Percentiles rank a stretch among this genome's conserved stretches.
phyloP scores from a whole-genome alignment of 2,329 filamentous ascomycete species.

The Acrocalymma vagum region DNA sequence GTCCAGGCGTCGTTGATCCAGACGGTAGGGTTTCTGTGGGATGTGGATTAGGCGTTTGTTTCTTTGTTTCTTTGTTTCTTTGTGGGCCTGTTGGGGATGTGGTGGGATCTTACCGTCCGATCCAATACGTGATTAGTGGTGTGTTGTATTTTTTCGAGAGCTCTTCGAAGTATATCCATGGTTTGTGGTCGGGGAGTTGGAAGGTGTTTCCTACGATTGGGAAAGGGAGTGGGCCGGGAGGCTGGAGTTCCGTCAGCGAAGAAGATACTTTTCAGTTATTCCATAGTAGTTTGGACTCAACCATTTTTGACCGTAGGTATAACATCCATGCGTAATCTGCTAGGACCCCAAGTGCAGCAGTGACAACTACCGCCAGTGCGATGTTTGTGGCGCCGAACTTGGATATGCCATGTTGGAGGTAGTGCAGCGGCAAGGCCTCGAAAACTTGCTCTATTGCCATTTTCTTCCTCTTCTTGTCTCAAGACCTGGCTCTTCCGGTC shows the following conservation, averaged over 20 bases:
- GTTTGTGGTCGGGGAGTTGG: slow-evolving; percentile 62
- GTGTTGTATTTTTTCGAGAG: slow-evolving; percentile 59
- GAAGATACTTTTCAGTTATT: neutral
- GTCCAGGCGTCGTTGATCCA: slow-evolving; percentile 57
- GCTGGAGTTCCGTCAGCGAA: slow-evolving; percentile 43
- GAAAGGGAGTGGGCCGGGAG: slow-evolving; percentile 63
- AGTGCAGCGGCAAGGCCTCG: slow-evolving; percentile 36
- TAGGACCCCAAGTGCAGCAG: slow-evolving; percentile 32
- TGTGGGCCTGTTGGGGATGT: slow-evolving; percentile 44
- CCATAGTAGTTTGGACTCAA: slow-evolving; percentile 28
- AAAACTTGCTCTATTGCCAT: slow-evolving; percentile 43
- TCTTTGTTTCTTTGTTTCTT: no score
- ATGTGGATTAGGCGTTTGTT: no score
- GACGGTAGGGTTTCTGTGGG: slow-evolving; percentile 41
- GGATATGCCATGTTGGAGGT: slow-evolving; percentile 40
- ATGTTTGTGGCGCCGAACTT: slow-evolving; percentile 36
- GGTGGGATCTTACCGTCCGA: slow-evolving; percentile 44
- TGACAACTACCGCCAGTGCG: slow-evolving; percentile 28
- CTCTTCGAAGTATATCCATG: slow-evolving; percentile 66
- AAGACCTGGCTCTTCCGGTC: no score
- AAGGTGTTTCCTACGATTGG: slow-evolving; percentile 67
- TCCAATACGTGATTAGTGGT: slow-evolving; percentile 65
- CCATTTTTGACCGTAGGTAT: slow-evolving; percentile 59
- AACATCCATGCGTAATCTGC: slow-evolving; percentile 61
- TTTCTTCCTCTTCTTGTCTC: slow-evolving; percentile 6